Evolutionary conservation across 208 protist species (phyloP).

Genomic region (Acanthamoeba culbertsoni): DNA sequence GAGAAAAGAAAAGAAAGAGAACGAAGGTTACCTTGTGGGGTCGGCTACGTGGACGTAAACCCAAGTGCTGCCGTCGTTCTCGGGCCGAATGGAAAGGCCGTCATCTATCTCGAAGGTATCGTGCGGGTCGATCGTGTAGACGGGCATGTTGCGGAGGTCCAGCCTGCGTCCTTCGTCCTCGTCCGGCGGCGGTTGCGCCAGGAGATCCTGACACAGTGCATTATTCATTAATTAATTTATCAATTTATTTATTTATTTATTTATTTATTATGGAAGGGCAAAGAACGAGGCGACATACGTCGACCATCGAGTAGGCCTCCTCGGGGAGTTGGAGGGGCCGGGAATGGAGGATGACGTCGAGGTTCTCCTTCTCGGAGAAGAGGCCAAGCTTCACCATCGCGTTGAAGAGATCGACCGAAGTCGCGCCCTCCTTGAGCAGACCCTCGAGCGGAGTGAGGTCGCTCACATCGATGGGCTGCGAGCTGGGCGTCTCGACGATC

Average conservation of each 20-base stretch:
- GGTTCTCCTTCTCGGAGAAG: neutral
- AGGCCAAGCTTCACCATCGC: neutral
- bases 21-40: neutral
- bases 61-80: neutral
- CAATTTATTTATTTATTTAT: no score
- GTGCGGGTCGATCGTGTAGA: neutral
- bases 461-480: neutral
- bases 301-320: neutral
- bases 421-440: neutral
- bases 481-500: neutral
- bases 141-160: neutral
- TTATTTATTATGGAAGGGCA: neutral
- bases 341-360: neutral
- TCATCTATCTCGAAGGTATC: constrained; percentile 34
- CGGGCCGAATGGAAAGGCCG: neutral
- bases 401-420: neutral
- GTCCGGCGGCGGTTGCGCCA: neutral
- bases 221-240: no score
- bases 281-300: neutral
- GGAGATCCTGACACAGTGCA: neutral
- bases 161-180: neutral
- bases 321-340: neutral
- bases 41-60: constrained; percentile 25
- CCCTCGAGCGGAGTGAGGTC: neutral
- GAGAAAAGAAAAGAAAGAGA: no score